Evolutionary conservation across 768 basidiomycete species (phyloP).

Genomic region (Suillus sp.): DNA sequence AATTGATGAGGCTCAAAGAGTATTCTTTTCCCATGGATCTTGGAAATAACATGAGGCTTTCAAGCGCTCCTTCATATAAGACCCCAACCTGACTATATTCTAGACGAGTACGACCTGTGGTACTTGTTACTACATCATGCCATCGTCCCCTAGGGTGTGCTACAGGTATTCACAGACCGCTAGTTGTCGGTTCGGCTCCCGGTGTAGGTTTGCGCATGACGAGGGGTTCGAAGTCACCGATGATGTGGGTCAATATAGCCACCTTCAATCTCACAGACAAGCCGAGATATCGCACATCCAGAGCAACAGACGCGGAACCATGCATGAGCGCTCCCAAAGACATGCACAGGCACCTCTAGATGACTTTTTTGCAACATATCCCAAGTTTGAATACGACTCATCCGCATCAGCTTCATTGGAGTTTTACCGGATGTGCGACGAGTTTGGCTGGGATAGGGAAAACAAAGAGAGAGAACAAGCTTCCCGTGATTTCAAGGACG

Average conservation of each 20-base stretch:
- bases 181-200: slow-evolving; percentile 3
- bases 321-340: background rate
- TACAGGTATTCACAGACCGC: background rate
- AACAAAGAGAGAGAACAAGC: background rate
- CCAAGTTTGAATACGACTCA: slow-evolving; percentile 20
- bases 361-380: slow-evolving; percentile 26
- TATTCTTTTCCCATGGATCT: background rate
- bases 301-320: background rate
- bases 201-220: slow-evolving; percentile 7
- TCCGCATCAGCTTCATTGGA: slow-evolving; percentile 23
- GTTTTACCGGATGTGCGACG: slow-evolving; percentile 20
- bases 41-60: background rate
- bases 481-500: slow-evolving; percentile 17
- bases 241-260: background rate
- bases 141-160: background rate
- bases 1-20: background rate
- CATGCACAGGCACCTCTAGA: slow-evolving; percentile 21
- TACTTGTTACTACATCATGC: background rate
- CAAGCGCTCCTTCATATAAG: background rate
- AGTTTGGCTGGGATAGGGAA: slow-evolving; percentile 1
- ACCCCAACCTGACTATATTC: background rate
- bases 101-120: background rate
- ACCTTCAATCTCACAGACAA: background rate
- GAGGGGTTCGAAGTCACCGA: background rate
- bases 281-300: background rate